phyloP scores from a whole-genome alignment of 192 early-diverging fungal genomes.

The Coemansia sp. region DNA sequence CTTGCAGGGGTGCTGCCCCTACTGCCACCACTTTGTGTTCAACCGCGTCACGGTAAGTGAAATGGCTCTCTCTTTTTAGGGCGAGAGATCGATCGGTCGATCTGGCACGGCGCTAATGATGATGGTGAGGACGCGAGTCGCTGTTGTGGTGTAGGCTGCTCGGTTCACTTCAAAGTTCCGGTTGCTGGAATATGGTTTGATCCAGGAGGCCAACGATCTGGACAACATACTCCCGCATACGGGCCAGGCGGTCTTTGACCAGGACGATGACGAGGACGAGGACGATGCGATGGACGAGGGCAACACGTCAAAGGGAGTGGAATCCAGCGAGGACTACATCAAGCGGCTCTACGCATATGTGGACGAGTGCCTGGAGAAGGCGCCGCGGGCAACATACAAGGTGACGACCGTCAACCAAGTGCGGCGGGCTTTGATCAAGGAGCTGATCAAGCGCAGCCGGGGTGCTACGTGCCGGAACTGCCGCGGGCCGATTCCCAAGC shows the following conservation, averaged over 20 bases:
- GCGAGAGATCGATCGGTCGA: no score
- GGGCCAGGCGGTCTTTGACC: constrained; percentile 45
- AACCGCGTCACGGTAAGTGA: constrained; percentile 40
- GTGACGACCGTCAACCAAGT: constrained; percentile 43
- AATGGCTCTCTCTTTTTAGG: no score
- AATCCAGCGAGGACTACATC: constrained; percentile 54
- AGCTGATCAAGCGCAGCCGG: constrained; percentile 28
- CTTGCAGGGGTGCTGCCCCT: constrained; percentile 78
- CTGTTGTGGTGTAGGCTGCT: constrained; percentile 14
- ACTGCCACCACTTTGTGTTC: constrained; percentile 78
- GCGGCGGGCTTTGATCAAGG: constrained; percentile 37
- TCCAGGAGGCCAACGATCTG: constrained; percentile 77
- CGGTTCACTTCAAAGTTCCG: constrained; percentile 70
- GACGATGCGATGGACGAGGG: neutral
- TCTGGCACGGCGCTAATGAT: no score
- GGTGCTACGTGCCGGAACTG: constrained; percentile 63
- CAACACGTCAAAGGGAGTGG: constrained; percentile 10
- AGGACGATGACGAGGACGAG: constrained; percentile 13
- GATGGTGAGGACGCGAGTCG: no score
- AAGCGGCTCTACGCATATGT: constrained; percentile 59
- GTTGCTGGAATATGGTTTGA: constrained; percentile 79
- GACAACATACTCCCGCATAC: constrained; percentile 56
- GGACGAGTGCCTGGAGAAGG: constrained; percentile 19
- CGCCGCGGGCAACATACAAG: constrained; percentile 30
- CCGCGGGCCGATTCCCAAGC: constrained; percentile 54